A percentile compares a stretch with the other conserved stretches of the same genome.
Evolutionary conservation across 2,329 filamentous ascomycete genomes (phyloP).

Genomic region (Aureobasidium zeae): DNA sequence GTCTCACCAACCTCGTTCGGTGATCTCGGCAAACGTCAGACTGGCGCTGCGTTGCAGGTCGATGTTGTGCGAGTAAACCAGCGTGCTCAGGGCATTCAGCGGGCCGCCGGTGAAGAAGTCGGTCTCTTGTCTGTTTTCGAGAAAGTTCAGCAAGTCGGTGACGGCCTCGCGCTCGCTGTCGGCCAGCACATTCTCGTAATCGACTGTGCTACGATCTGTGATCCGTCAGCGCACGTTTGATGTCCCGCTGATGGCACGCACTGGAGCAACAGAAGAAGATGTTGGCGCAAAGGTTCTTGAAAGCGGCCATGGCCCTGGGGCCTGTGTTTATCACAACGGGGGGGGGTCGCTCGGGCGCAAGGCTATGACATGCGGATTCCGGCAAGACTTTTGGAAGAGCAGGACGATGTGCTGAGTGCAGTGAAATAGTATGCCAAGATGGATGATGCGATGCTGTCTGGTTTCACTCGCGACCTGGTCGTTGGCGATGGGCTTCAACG

Average conservation of each 20-base stretch:
- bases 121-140: conserved; percentile 93
- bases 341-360: conserved; percentile 1
- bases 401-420: not conserved
- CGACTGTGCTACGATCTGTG: conserved; percentile 38
- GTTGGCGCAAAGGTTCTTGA: conserved; percentile 26
- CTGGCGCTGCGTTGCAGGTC: conserved; percentile 95
- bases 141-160: conserved; percentile 85
- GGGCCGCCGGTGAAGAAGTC: conserved; percentile 98
- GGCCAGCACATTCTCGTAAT: conserved; percentile 50
- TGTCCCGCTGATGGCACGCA: conserved; percentile 16
- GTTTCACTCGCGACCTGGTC: too few species aligned
- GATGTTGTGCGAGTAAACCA: conserved; percentile 98
- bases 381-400: not conserved
- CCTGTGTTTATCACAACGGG: not conserved
- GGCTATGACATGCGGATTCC: conserved; percentile 12
- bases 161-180: conserved; percentile 97
- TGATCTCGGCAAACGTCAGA: conserved; percentile 97
- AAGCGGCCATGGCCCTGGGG: conserved; percentile 19
- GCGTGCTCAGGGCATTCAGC: conserved; percentile 81
- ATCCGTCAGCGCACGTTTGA: not conserved
- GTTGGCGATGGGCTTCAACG: too few species aligned
- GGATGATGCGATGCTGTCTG: too few species aligned
- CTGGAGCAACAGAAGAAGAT: conserved; percentile 29
- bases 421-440: conserved; percentile 6
- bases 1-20: conserved; percentile 70